A percentile compares a stretch with the other conserved stretches of the same genome.
Conservation (phyloP, 768 basidiomycete species). For the Arthromyces matolae region DNA sequence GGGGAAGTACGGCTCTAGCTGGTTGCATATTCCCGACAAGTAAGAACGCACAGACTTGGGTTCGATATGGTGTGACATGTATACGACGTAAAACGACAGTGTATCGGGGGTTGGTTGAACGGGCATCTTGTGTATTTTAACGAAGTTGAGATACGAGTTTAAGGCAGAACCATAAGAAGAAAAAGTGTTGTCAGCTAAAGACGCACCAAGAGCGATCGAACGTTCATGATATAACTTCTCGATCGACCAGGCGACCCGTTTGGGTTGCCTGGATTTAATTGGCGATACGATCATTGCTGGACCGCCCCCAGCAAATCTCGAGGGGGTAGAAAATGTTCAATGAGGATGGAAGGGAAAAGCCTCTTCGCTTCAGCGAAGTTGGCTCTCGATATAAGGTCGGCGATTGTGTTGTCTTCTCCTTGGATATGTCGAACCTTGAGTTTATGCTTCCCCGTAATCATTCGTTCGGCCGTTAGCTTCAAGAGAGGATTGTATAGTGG, state of each 20-base stretch:
- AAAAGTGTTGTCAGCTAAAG: no score
- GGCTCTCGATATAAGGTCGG: not conserved
- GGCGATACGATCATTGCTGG: not conserved
- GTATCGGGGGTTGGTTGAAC: no score
- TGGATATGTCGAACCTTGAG: not conserved
- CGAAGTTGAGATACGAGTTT: no score
- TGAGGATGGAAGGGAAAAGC: no score
- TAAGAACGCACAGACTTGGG: not conserved
- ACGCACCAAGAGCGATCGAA: no score
- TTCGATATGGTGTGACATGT: not conserved
- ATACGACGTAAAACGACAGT: no score
- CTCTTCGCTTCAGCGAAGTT: not conserved
- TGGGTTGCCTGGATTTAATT: not conserved
- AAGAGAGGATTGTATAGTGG: no score
- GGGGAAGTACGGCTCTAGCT: no score
- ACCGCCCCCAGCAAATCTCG: not conserved
- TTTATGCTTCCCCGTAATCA: not conserved
- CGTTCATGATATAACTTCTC: no score
- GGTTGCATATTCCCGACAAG: not conserved
- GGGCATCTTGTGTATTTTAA: not conserved
- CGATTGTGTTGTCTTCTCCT: not conserved
- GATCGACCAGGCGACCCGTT: not conserved
- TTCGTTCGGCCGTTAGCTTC: no score
- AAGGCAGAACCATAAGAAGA: no score
- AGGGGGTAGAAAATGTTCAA: not conserved